Evolutionary conservation across 2,329 filamentous ascomycete species (phyloP).

Genomic region (Xylaria sp.): DNA sequence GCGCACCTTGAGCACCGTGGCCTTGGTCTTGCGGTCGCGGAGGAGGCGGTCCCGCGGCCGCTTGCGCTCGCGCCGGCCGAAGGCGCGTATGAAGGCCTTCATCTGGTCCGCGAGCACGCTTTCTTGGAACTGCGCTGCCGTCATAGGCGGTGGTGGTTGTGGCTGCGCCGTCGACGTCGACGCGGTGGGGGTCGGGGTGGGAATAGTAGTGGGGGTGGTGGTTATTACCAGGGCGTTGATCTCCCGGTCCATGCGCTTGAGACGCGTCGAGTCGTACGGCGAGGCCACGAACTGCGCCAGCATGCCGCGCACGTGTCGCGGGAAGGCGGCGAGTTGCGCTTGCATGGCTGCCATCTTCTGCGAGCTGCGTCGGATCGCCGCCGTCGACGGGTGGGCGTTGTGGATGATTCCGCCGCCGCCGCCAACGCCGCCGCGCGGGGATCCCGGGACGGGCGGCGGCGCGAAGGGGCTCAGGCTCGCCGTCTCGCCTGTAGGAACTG

Average conservation of each 20-base stretch:
- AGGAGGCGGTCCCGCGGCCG: constrained; percentile 86
- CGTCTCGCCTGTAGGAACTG: not conserved
- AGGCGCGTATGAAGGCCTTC: constrained; percentile 62
- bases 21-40: constrained; percentile 74
- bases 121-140: constrained; percentile 36
- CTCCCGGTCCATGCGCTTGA: constrained; percentile 61
- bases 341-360: constrained; percentile 47
- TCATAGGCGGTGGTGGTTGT: not conserved
- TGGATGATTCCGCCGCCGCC: not conserved
- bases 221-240: constrained; percentile 56
- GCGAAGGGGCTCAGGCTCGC: constrained; percentile 8
- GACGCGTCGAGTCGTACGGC: constrained; percentile 60
- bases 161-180: constrained; percentile 5
- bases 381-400: constrained; percentile 25
- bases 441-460: constrained; percentile 12
- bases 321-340: constrained; percentile 52
- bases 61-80: constrained; percentile 75
- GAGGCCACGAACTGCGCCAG: constrained; percentile 58
- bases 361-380: constrained; percentile 39
- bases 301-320: constrained; percentile 54
- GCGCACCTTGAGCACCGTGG: constrained; percentile 78
- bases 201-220: constrained; percentile 35
- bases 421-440: no score
- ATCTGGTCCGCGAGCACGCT: constrained; percentile 47
- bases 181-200: constrained; percentile 33